Conservation (phyloP, 202 grass and related monocot species). For the Carex sylvatica region DNA sequence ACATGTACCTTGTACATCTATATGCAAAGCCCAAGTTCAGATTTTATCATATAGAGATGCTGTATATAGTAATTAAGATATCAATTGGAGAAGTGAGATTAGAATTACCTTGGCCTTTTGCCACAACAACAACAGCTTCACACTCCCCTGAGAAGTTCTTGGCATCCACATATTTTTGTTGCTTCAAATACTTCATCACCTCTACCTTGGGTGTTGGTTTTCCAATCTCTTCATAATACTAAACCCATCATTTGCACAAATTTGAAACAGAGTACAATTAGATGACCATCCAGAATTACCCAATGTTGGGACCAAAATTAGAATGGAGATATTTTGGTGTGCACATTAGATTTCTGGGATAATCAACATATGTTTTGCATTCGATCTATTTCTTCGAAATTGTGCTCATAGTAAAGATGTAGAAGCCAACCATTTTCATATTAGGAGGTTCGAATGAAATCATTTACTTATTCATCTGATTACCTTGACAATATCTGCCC, state of each 20-base stretch:
- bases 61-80: background rate
- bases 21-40: background rate
- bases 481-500: conserved; percentile 95
- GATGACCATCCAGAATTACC: background rate
- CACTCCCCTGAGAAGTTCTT: conserved; percentile 95
- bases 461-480: background rate
- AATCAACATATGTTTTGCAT: no score
- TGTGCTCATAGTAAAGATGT: background rate
- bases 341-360: no score
- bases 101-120: conserved; percentile 86
- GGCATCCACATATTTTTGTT: conserved; percentile 77
- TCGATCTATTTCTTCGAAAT: background rate
- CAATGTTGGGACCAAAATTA: no score
- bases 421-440: background rate
- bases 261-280: background rate
- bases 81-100: background rate
- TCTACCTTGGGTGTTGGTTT: conserved; percentile 93
- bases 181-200: conserved; percentile 91
- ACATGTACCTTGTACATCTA: conserved; percentile 96
- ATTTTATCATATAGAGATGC: background rate
- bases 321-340: background rate
- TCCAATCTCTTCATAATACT: conserved; percentile 97
- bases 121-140: conserved; percentile 88
- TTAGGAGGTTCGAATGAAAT: background rate
- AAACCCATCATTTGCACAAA: background rate